A percentile compares a stretch with the other conserved stretches of the same genome.
Conservation (phyloP, 78 protist genomes). For the Dictyostelium capitatum region DNA sequence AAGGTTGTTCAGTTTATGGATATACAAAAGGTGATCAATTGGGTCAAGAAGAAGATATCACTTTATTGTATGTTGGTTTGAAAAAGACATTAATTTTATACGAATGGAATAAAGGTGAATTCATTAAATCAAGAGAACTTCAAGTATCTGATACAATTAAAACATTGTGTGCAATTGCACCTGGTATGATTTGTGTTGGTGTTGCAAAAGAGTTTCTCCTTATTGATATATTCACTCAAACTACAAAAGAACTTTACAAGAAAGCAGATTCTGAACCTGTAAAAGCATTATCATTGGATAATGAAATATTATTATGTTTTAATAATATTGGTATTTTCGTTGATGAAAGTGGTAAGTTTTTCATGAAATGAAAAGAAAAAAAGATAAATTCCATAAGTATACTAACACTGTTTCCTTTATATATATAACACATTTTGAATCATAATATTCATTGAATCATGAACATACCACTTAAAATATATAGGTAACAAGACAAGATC, state of each 20-base stretch:
- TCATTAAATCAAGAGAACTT: slow-evolving; percentile 26
- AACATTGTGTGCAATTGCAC: slow-evolving; percentile 47
- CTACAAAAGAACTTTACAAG: slow-evolving; percentile 48
- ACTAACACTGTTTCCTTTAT: no score
- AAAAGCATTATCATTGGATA: slow-evolving; percentile 40
- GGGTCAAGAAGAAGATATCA: slow-evolving; percentile 10
- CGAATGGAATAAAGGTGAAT: slow-evolving; percentile 59
- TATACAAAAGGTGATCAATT: background rate
- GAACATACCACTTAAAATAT: no score
- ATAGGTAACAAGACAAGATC: background rate
- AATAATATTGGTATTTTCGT: slow-evolving; percentile 73
- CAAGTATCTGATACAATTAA: slow-evolving; percentile 31
- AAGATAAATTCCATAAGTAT: no score
- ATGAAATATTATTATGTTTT: slow-evolving; percentile 56
- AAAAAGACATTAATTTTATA: slow-evolving; percentile 32
- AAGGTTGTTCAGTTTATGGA: slow-evolving; percentile 52
- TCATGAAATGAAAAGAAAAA: no score
- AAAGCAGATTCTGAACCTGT: slow-evolving; percentile 64
- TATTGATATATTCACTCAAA: slow-evolving; percentile 56
- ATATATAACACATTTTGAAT: no score
- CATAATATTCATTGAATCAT: no score
- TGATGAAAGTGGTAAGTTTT: slow-evolving; percentile 52
- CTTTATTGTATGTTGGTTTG: slow-evolving; percentile 54
- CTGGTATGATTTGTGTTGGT: slow-evolving; percentile 74
- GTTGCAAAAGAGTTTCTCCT: slow-evolving; percentile 42